Base-by-base conservation (phyloP, 495 filamentous ascomycete species). In the Terfezia claveryi region DNA sequence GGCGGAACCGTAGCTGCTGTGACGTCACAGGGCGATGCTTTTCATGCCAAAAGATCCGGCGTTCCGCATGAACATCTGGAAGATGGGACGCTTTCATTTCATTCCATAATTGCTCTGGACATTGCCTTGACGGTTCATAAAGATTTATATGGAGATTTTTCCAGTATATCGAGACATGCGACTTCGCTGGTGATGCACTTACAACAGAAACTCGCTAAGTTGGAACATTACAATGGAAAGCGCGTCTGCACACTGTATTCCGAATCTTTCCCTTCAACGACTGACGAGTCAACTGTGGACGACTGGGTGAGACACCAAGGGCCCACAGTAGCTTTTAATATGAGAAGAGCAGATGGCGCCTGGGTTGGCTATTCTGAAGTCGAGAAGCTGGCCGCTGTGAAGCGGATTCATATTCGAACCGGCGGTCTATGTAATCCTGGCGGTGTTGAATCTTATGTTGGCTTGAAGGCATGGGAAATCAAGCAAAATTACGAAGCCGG, bases 1-100 rank as follows among this genome's bases (percentile, higher is more conserved):
- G 89, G 89, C n/a, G 89, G 89, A 7, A 96, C 89, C 0, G 88
- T 94, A 1, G 87, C 94, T 58, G 82, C 91, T 75, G 77, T 82
- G 10, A 37, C 38, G 0, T 9, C 23, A 38, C 16, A 51, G 12
- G 36, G 10, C 11, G 36, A 37, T 16, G 72, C 75, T 55, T 92
- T 83, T 80, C 81, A 89, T 71, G 80, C 77, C 1, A 74, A 76
- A 53, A 91, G 89, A 62, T 69, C 71, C 23, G 72, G 78, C 8
- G 74, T 74, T n/a, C 71, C 89, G 0, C 86, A 94, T 64, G 83
- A 85, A 36, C 73, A 73, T 23, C 72, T 96, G 8, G 89, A 96
- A 64, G 87, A 96, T 68, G 89, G 89, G 7, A 94, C 89, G 1
- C 67, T 91, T 17, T 84, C 88, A 10, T 79, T 92, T 54, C 89